phyloP scores from a whole-genome alignment of 805 yeast species.

The Wickerhamomyces queroliae region DNA sequence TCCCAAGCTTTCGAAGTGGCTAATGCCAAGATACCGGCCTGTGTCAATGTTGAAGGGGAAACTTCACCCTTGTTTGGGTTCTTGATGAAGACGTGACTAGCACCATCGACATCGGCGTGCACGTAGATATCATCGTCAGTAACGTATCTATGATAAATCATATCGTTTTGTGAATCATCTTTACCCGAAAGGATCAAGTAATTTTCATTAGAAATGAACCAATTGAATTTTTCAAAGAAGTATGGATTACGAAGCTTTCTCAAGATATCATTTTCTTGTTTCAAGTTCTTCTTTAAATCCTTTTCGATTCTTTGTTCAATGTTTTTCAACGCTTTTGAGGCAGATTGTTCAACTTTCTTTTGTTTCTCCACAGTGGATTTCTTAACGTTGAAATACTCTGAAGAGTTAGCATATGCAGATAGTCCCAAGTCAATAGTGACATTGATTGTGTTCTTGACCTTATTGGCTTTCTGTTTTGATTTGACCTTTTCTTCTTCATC shows the following conservation, averaged over 20 bases:
- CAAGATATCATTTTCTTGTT: constrained; percentile 46
- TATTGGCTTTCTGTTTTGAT: constrained; percentile 6
- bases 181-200: constrained; percentile 83
- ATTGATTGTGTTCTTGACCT: constrained; percentile 27
- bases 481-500: constrained; percentile 4
- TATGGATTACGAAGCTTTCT: constrained; percentile 63
- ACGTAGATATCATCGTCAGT: constrained; percentile 69
- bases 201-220: constrained; percentile 93
- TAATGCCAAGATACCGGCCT: constrained; percentile 84
- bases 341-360: constrained; percentile 70
- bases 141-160: constrained; percentile 74
- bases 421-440: constrained; percentile 62
- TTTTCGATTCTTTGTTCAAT: constrained; percentile 73
- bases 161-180: constrained; percentile 73
- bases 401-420: constrained; percentile 87
- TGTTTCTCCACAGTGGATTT: constrained; percentile 75
- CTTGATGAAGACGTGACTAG: constrained; percentile 73
- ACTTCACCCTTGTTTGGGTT: constrained; percentile 70
- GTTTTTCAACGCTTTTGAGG: constrained; percentile 71
- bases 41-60: constrained; percentile 83
- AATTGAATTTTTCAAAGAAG: constrained; percentile 92
- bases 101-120: constrained; percentile 65
- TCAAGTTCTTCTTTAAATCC: constrained; percentile 61
- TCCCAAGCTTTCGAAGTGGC: constrained; percentile 89
- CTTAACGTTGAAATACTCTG: constrained; percentile 71